phyloP scores from a whole-genome alignment of 2,329 filamentous ascomycete genomes.

The Gaeumannomyces tritici region DNA sequence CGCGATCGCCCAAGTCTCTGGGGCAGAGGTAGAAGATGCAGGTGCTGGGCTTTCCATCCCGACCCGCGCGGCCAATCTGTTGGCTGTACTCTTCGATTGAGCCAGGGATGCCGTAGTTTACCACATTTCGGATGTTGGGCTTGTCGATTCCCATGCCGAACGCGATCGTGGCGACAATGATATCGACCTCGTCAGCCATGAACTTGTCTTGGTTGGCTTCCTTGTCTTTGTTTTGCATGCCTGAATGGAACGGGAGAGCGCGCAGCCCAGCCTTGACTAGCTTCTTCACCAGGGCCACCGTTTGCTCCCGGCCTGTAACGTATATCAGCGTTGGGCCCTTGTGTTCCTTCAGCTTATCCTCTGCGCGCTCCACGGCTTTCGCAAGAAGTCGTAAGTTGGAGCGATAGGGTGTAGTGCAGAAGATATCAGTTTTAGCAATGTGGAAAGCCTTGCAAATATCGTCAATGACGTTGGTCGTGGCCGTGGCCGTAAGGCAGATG shows the following conservation, averaged over 20 bases:
- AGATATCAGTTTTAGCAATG: constrained; percentile 54
- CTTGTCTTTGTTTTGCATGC: constrained; percentile 35
- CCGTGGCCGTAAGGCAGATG: constrained; percentile 87
- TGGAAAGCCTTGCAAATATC: constrained; percentile 73
- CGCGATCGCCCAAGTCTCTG: constrained; percentile 47
- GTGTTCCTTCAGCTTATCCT: constrained; percentile 35
- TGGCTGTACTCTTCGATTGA: constrained; percentile 49
- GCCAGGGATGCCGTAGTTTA: constrained; percentile 40
- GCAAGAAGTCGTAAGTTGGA: constrained; percentile 68
- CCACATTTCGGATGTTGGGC: constrained; percentile 40
- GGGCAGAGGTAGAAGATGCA: constrained; percentile 42
- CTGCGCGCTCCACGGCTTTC: neutral
- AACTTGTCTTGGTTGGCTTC: constrained; percentile 39
- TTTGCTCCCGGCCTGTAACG: constrained; percentile 44
- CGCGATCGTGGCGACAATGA: constrained; percentile 45
- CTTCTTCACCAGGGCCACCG: constrained; percentile 29
- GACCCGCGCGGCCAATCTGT: constrained; percentile 45
- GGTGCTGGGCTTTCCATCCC: constrained; percentile 40
- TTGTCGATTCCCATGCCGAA: constrained; percentile 55
- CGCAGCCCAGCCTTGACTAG: constrained; percentile 16
- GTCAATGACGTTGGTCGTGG: constrained; percentile 65
- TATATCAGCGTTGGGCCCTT: constrained; percentile 51
- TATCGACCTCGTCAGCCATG: constrained; percentile 32
- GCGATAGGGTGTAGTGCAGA: constrained; percentile 74
- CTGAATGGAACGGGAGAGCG: constrained; percentile 38